A percentile compares a stretch with the other conserved stretches of the same genome.
These are phyloP conservation scores for Corylus americana DNA, from an alignment of 306 rosid species.

Conservation along the genomic window DNA sequence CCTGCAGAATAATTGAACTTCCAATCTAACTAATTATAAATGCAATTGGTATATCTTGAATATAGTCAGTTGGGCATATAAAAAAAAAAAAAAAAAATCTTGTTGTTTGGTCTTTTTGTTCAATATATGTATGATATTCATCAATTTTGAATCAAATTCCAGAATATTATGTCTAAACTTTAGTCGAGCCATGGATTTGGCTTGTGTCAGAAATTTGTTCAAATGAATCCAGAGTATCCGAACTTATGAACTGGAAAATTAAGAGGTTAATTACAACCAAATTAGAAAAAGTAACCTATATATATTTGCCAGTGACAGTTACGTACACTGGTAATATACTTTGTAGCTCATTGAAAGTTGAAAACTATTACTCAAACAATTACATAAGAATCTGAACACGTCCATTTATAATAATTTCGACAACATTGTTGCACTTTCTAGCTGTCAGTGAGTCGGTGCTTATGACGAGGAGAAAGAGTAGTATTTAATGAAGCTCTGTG, in stretches of 20 bases:
- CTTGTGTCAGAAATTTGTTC: background rate
- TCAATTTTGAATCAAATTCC: background rate
- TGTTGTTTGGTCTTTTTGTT: background rate
- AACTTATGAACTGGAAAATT: background rate
- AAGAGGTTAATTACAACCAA: background rate
- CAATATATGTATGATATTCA: no score
- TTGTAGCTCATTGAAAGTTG: background rate
- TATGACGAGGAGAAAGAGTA: background rate
- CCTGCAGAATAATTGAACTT: background rate
- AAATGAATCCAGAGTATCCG: background rate
- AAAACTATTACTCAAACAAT: no score
- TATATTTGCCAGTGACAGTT: no score
- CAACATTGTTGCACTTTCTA: constrained; percentile 2
- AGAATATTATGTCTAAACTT: background rate
- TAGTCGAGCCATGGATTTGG: background rate
- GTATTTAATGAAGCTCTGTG: background rate
- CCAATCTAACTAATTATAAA: background rate
- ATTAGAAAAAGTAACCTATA: no score
- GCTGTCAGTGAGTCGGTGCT: background rate
- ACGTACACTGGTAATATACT: background rate
- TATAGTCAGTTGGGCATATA: background rate
- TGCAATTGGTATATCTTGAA: background rate
- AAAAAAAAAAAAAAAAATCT: background rate
- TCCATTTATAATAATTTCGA: background rate
- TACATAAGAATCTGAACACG: background rate